Evolutionary conservation across 441 rosid genomes (phyloP), one percentile per base, ranked within the genome.

Genomic region (Raphanus hybrid): DNA sequence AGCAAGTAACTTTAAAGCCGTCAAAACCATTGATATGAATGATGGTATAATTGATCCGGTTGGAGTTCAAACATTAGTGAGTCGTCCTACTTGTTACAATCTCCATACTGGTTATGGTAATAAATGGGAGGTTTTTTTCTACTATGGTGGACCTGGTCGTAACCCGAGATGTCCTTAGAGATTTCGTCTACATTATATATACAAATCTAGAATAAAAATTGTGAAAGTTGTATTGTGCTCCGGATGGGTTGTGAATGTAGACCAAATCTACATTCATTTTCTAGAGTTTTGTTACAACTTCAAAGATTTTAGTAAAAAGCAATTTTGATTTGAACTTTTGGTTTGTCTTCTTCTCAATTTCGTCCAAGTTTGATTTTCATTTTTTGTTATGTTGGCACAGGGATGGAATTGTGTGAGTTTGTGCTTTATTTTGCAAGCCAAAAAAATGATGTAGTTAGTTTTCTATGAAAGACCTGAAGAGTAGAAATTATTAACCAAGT

Each of bases 81-180:
- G 8, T 11, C 6, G 15, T 20, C 62, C 62, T 9, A 23, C 62
- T 58, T 58, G 34, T 58, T 58, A 58, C 62, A 9, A 58, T 23
- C 34, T 58, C 3, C 9, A 23, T 0, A 23, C 7, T 20, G 34
- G n/a, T 58, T 58, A 23, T 23, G 9, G n/a, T 10, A 58, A 23
- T 4, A 1, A 27, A 18, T 58, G n/a, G n/a, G 64, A 26, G 11
- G 15, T 59, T 59, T 26, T 26, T 11, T 59, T 59, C 32, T 26
- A 59, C 37, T 59, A 26, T 59, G 35, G 15, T 59, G 64, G 64
- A 5, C 64, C 8, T 26, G 37, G 64, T 26, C 64, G 64, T 59
- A 59, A 59, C 64, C 9, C 64, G 29, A 11, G 0, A 59, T 59
- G 37, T 26, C 64, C 8, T 6, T 59, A 59, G 8, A 59, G 2